Evolutionary conservation across 495 filamentous ascomycete genomes (phyloP), one percentile per base, ranked within the genome.

Genomic region (Rusavskia elegans): DNA sequence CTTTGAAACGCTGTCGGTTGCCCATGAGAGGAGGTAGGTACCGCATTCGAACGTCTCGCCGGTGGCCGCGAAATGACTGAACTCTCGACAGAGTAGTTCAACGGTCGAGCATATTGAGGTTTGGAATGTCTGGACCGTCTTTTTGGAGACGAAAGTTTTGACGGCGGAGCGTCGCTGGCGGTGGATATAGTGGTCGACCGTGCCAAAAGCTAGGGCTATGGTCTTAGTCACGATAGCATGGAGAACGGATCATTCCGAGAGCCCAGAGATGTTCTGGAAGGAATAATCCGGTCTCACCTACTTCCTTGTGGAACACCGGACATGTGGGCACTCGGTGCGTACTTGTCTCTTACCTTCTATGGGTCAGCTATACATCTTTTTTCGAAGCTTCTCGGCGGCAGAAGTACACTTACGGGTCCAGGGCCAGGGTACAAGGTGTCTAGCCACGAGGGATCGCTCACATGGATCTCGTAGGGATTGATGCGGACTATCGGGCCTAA

Each of bases 121-220:
- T 41, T 60, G 23, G 23, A 53, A 49, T 2, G 44, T 17, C 23
- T 8, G 27, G 36, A 60, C 50, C 2, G 49, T 49, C 17, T 49
- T 41, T 19, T 50, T 52, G 17, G 64, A 65, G 50, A 63, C 62
- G 56, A 61, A 65, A 13, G 61, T 56, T 70, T 10, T 77, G 69
- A 65, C 68, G 14, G 61, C 54, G 23, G 55, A 52, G 2, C 64
- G 60, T 6, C 63, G 63, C 16, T 56, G 50, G 3, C 63, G 61
- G 53, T 66, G 64, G 45, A 58, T 50, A 35, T 60, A 54, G 57
- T 66, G 56, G 52, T 57, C 38, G 51, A 61, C 48, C 23, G 63
- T 56, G 19, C 58, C 61, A 23, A 52, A 52, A 32, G 39, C 46
- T 54, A 20, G 35, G 13, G 16, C 20, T 0, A 42, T 6, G 25